Evolutionary conservation across 805 yeast genomes (phyloP), one percentile per base, ranked within the genome.

Genomic region (Sugiyamaella americana): DNA sequence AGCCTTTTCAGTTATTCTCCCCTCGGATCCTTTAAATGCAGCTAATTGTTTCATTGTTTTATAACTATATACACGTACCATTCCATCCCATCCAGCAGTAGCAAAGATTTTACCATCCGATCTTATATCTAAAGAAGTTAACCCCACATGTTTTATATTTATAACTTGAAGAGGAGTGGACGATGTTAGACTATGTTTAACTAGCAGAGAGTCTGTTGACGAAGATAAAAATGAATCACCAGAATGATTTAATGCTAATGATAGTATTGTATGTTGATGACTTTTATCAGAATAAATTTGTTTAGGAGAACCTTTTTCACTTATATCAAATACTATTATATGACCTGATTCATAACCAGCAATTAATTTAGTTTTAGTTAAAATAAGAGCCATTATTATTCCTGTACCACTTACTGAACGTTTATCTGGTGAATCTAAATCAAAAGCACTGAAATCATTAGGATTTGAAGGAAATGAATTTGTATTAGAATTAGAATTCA

Each of bases 281-380:
- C 55, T 37, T 17, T 53, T 47, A 32, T 54, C 49, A 6, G 49
- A 29, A 29, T 58, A 54, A 1, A 54, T 36, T 11, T 48, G n/a
- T 11, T 19, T 24, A n/a, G 32, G 26, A 22, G 16, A 20, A 5
- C 37, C 20, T 16, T 32, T 16, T 17, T n/a, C 29, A 16, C 20
- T 13, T 5, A 35, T 35, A 10, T 53, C 43, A 23, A 58, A 65
- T 1, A 64, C 55, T 0, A 66, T 63, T 4, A 78, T 70, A 54
- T 76, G 80, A 0, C 95, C 95, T 16, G 84, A 80, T 59, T 86
- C 95, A 58, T 75, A 86, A 1, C 94, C 95, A 4, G 82, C 67
- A 16, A 62, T 47, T 6, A 60, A 51, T 2, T 58, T 53, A 3
- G 44, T 29, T 8, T 55, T 56, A 1, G 73, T 55, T 62, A 77